Evolutionary conservation across 1,139 yeast genomes (phyloP), one percentile per base, ranked within the genome.

Genomic region (Debaryomyces subglobosus): DNA sequence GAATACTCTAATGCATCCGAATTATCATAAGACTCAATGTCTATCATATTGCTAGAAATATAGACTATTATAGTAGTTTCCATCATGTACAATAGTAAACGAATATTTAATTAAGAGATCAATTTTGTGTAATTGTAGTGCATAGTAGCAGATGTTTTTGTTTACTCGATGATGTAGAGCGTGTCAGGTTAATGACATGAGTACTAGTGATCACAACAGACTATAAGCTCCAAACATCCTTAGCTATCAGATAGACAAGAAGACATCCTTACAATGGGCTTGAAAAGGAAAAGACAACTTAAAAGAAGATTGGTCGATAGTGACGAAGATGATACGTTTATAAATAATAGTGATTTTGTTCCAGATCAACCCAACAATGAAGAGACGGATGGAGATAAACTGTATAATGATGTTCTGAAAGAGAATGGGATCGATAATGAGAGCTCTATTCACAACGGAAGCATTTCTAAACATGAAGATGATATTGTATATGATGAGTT

Each of bases 341-440:
- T 75, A 36, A 75, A 75, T 53, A 75, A 75, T 51, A 74, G 79
- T 52, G 80, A 75, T 51, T 68, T 67, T 43, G 52, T 13, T 25
- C 15, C 13, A 43, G 42, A 30, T 18, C 39, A 43, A 30, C 12
- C 16, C 10, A 39, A 30, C 27, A 36, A 37, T 39, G 57, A 50
- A 37, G 49, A 49, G 18, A 42, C 48, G 1, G 44, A 45, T 10
- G 45, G 43, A 41, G 44, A 37, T 13, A 49, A 39, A 3, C 29
- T 33, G 18, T 33, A 2, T 25, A 33, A 12, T 6, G 36, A 40
- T 7, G 2, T 7, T 2, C 13, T 23, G 15, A 34, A 41, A n/a
- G 15, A 20, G 23, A 30, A 41, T 16, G 33, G 9, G 3, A 21
- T 18, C 12, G 33, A 34, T 15, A 18, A n/a, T 32, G 24, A 39